Conservation (phyloP, 2,329 filamentous ascomycete genomes). For the Phialophora expanda region DNA sequence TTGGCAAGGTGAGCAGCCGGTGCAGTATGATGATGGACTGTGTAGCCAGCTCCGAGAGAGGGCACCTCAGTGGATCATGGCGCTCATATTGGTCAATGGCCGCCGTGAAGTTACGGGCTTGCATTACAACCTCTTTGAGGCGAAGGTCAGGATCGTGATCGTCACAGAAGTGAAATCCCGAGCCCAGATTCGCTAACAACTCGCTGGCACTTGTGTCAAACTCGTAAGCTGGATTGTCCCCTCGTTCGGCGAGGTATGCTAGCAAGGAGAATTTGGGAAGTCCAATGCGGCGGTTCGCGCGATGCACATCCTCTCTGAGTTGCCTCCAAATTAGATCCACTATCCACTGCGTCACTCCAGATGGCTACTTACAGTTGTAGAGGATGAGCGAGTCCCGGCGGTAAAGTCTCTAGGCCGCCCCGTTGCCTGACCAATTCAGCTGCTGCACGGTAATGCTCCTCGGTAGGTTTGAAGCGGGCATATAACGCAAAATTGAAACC, state of each 20-base stretch:
- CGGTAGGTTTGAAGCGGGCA: slow-evolving; percentile 9
- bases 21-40: slow-evolving; percentile 19
- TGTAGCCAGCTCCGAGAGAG: slow-evolving; percentile 1
- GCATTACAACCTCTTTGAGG: not conserved
- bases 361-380: slow-evolving; percentile 15
- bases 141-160: not conserved
- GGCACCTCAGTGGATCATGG: not conserved
- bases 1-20: slow-evolving; percentile 10
- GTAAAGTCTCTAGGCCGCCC: slow-evolving; percentile 12
- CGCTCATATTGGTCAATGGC: slow-evolving; percentile 17
- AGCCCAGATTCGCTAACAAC: slow-evolving; percentile 4
- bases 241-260: slow-evolving; percentile 1
- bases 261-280: slow-evolving; percentile 14
- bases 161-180: not conserved
- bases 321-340: not conserved
- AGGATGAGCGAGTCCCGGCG: slow-evolving; percentile 13
- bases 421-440: slow-evolving; percentile 9
- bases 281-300: not conserved
- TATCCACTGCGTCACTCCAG: not conserved
- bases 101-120: slow-evolving; percentile 9
- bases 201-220: not conserved
- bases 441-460: slow-evolving; percentile 10
- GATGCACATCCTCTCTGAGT: not conserved
- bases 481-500: slow-evolving; percentile 15
- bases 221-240: not conserved